Percentiles rank a stretch among this genome's conserved stretches.
These are phyloP conservation scores for Helicostylum pulchrum DNA, from an alignment of 192 early-diverging fungal species.

Conservation along the genomic window DNA sequence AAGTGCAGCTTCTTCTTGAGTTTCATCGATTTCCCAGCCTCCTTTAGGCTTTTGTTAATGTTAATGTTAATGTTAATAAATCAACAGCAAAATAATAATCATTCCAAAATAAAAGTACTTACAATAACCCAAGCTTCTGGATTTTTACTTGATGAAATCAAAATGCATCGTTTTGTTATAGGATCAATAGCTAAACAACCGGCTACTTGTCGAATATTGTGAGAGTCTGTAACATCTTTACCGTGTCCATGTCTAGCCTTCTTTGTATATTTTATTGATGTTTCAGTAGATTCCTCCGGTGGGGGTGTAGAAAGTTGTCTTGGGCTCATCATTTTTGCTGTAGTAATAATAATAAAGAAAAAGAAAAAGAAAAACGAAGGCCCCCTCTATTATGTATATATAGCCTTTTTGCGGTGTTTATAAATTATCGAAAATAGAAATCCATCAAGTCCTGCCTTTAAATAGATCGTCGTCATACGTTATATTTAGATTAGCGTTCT, in stretches of 20 bases:
- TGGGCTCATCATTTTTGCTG: too few species aligned
- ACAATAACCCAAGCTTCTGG: constrained; percentile 49
- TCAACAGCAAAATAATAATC: too few species aligned
- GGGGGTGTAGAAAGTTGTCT: constrained; percentile 14
- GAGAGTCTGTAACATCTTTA: constrained; percentile 16
- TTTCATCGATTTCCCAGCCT: constrained; percentile 64
- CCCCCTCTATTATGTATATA: too few species aligned
- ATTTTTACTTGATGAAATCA: constrained; percentile 48
- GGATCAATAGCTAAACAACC: constrained; percentile 53
- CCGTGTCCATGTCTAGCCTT: constrained; percentile 27
- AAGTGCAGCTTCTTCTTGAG: constrained; percentile 48
- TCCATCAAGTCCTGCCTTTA: too few species aligned
- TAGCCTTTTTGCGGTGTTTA: too few species aligned
- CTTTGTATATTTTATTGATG: constrained; percentile 18
- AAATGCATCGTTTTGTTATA: constrained; percentile 38
- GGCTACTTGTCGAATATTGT: constrained; percentile 34
- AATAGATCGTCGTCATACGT: too few species aligned
- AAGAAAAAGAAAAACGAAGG: too few species aligned
- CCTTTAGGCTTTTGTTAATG: constrained; percentile 57
- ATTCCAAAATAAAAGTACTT: constrained; percentile 15
- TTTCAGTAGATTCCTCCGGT: background rate
- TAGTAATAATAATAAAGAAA: too few species aligned
- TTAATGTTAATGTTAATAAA: too few species aligned
- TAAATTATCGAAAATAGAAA: too few species aligned
- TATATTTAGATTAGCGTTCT: too few species aligned